phyloP scores from a whole-genome alignment of 2,329 filamentous ascomycete genomes.

The Penicillium sp. region DNA sequence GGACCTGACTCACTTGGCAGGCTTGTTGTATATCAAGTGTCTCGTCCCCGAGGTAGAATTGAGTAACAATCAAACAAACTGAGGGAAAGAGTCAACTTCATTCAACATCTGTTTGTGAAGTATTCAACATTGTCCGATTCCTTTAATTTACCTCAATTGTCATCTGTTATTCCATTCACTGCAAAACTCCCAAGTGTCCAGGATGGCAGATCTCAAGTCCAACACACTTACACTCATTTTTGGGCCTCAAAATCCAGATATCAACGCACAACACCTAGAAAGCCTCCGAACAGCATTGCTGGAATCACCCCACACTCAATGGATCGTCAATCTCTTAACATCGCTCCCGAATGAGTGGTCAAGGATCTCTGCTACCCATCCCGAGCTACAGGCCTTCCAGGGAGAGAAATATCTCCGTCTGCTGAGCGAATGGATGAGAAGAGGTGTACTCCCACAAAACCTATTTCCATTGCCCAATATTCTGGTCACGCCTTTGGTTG shows the following conservation, averaged over 20 bases:
- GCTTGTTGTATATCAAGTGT: neutral
- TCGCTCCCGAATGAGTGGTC: neutral
- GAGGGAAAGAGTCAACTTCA: neutral
- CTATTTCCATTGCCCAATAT: neutral
- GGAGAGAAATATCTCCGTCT: neutral
- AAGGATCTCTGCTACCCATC: neutral
- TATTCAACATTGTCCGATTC: neutral
- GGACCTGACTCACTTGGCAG: neutral
- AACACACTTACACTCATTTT: neutral
- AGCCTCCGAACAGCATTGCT: neutral
- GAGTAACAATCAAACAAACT: neutral
- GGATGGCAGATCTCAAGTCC: neutral
- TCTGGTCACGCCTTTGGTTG: neutral
- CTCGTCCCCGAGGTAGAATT: neutral
- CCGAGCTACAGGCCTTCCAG: neutral
- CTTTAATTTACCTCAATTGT: neutral
- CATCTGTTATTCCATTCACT: neutral
- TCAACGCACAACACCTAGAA: neutral
- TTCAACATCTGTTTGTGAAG: neutral
- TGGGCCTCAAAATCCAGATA: neutral
- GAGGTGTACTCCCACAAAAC: neutral
- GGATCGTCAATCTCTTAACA: neutral
- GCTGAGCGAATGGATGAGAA: neutral
- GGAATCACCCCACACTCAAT: neutral
- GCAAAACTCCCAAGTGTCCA: neutral